Evolutionary conservation across 129 eudicot species (phyloP).

Genomic region (Smallanthus sonchifolius): DNA sequence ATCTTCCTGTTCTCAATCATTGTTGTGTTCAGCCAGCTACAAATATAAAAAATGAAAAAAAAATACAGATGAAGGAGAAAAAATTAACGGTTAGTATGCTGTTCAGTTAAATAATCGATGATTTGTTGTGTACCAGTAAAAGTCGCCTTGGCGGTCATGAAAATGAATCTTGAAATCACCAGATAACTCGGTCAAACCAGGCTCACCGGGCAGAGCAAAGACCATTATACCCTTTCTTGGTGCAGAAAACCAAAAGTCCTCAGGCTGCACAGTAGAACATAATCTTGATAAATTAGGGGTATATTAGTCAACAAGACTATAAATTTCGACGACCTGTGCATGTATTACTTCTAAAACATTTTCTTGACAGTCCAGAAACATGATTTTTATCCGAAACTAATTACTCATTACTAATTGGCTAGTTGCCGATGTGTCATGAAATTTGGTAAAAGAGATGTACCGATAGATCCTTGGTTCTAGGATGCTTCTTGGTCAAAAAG

Average conservation of each 20-base stretch:
- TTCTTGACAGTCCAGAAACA: conserved; percentile 5
- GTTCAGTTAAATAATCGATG: not conserved
- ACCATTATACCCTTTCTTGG: conserved; percentile 96
- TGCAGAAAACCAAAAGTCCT: conserved; percentile 88
- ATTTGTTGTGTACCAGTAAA: conserved; percentile 59
- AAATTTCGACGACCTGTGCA: not conserved
- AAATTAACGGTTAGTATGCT: not conserved
- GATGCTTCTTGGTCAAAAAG: conserved; percentile 50
- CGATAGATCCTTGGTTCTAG: conserved; percentile 50
- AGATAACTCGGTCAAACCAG: conserved; percentile 76
- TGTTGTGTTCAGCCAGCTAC: conserved; percentile 88
- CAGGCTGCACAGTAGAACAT: conserved; percentile 60
- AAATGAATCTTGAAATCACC: conserved; percentile 92
- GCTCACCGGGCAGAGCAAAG: conserved; percentile 97
- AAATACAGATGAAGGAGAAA: not conserved
- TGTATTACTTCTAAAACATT: not conserved
- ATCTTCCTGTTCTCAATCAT: conserved; percentile 82
- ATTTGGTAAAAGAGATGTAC: conserved; percentile 16
- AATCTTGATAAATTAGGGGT: not conserved
- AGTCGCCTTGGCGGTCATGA: conserved; percentile 95
- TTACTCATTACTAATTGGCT: not conserved
- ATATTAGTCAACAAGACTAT: conserved; percentile 7
- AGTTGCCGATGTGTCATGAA: not conserved
- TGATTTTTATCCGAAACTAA: not conserved
- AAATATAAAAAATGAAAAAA: conserved; percentile 1